Conservation (phyloP, 148 eudicot species). For the Pharnaceum exiguum region DNA sequence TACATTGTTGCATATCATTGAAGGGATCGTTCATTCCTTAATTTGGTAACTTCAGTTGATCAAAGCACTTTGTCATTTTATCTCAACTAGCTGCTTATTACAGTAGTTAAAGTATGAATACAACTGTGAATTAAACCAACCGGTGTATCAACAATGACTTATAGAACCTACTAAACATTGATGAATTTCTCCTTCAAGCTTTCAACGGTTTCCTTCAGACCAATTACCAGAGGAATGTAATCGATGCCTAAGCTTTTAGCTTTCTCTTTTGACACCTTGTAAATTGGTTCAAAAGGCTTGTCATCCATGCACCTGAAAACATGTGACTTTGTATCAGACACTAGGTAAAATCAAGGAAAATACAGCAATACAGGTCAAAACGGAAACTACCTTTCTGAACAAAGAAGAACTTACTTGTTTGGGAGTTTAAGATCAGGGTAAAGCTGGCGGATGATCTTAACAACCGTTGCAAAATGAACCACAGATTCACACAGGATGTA, state of each 20-base stretch:
- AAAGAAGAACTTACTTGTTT: constrained; percentile 22
- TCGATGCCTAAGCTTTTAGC: constrained; percentile 37
- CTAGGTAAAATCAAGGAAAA: too few relatives aligned
- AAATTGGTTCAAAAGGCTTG: constrained; percentile 24
- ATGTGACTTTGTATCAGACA: too few relatives aligned
- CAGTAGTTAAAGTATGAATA: too few relatives aligned
- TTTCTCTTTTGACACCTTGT: constrained; percentile 35
- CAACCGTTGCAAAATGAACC: constrained; percentile 6
- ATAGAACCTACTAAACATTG: neutral
- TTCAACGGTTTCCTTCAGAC: constrained; percentile 46
- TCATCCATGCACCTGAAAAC: constrained; percentile 49
- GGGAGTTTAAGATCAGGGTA: constrained; percentile 32
- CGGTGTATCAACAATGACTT: too few relatives aligned
- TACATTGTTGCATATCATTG: too few relatives aligned
- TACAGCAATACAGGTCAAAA: neutral
- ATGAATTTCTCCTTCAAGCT: constrained; percentile 41
- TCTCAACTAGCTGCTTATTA: too few relatives aligned
- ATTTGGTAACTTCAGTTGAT: too few relatives aligned
- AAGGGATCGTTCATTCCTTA: too few relatives aligned
- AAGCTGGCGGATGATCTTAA: constrained; percentile 27
- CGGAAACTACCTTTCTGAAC: neutral
- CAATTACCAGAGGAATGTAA: constrained; percentile 30
- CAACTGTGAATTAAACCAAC: too few relatives aligned
- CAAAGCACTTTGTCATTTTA: too few relatives aligned
- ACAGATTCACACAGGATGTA: constrained; percentile 31